Evolutionary conservation across 78 protist genomes (phyloP).

Genomic region (Tieghemostelium lacteum): DNA sequence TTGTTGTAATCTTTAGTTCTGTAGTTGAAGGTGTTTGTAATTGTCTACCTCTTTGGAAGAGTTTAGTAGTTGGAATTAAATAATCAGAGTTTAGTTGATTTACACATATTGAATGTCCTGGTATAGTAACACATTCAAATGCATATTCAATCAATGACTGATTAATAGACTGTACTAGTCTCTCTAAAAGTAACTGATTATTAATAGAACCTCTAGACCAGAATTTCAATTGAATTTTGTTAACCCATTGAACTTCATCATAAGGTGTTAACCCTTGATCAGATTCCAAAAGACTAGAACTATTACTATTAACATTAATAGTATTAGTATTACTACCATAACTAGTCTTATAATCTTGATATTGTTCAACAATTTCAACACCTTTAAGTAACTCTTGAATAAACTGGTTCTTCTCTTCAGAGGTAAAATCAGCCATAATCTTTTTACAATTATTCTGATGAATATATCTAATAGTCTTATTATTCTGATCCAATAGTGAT

Average conservation of each 20-base stretch:
- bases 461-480: neutral
- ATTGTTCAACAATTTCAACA: neutral
- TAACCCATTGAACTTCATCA: neutral
- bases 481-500: neutral
- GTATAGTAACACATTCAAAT: conserved; percentile 24
- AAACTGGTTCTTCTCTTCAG: neutral
- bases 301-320: too few relatives aligned
- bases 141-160: conserved; percentile 63
- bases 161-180: conserved; percentile 30
- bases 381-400: conserved; percentile 12
- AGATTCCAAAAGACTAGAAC: neutral
- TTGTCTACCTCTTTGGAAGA: conserved; percentile 12
- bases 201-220: conserved; percentile 67
- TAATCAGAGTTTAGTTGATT: neutral
- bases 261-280: neutral
- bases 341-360: too few relatives aligned
- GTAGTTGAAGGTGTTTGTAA: conserved; percentile 8
- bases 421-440: neutral
- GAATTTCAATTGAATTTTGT: conserved; percentile 35
- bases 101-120: neutral
- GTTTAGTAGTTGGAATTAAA: neutral
- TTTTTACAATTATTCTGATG: neutral
- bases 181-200: conserved; percentile 24
- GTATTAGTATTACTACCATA: too few relatives aligned
- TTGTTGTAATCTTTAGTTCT: conserved; percentile 22